A percentile compares a stretch with the other conserved stretches of the same genome.
Conservation (phyloP, 345 rosid species). For the Rhizophora mangle region DNA sequence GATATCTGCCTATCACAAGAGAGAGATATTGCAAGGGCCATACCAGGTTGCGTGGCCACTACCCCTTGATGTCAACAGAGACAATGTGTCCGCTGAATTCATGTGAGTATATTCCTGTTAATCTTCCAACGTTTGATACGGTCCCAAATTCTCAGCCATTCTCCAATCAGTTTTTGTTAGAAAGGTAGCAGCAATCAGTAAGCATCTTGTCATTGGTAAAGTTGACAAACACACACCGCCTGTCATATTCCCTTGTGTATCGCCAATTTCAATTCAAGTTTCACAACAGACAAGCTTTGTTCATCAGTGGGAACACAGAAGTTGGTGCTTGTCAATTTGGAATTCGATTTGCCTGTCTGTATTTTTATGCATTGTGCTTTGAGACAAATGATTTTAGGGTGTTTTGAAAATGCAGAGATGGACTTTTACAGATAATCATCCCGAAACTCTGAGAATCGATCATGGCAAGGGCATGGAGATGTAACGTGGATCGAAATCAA, state of each 20-base stretch:
- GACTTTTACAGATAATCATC: constrained; percentile 50
- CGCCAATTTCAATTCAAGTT: not conserved
- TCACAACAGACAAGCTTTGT: not conserved
- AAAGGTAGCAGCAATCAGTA: too few relatives aligned
- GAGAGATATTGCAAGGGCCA: constrained; percentile 56
- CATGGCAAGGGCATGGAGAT: too few relatives aligned
- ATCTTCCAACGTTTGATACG: not conserved
- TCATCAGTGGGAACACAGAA: not conserved
- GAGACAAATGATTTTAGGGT: constrained; percentile 10
- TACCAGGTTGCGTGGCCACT: constrained; percentile 66
- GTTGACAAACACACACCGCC: too few relatives aligned
- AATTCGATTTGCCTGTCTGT: not conserved
- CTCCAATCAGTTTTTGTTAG: too few relatives aligned
- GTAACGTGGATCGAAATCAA: too few relatives aligned
- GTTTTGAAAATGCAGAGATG: constrained; percentile 45
- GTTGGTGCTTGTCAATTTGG: too few relatives aligned
- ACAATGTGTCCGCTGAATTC: constrained; percentile 62
- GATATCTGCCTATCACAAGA: constrained; percentile 46
- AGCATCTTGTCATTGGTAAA: too few relatives aligned
- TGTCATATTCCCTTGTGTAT: too few relatives aligned
- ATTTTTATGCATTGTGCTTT: not conserved
- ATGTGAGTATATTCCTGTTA: constrained; percentile 41
- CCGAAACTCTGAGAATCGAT: constrained; percentile 50
- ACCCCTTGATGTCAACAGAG: constrained; percentile 56
- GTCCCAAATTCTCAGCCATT: too few relatives aligned